Evolutionary conservation across 805 yeast genomes (phyloP).

Genomic region (Lipomyces japonicus): DNA sequence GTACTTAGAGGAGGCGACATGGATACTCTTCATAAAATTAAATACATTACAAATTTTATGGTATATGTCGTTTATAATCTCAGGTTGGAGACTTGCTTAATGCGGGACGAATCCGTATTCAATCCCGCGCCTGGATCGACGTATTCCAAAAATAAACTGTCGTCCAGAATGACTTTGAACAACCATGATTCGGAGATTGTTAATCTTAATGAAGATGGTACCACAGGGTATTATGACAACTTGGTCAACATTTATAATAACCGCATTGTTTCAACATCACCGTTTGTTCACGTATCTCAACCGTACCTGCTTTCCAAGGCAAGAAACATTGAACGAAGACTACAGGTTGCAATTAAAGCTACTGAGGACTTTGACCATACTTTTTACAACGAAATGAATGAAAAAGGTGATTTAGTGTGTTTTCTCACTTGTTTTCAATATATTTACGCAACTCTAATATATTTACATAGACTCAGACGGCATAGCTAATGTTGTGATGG

Average conservation of each 20-base stretch:
- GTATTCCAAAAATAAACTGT: background rate
- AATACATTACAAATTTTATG: slow-evolving; percentile 76
- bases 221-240: slow-evolving; percentile 33
- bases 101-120: slow-evolving; percentile 63
- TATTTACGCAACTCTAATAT: too few relatives aligned
- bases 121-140: slow-evolving; percentile 31
- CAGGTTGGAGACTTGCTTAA: slow-evolving; percentile 69
- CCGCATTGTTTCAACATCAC: slow-evolving; percentile 75
- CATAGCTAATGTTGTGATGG: background rate
- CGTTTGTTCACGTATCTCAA: slow-evolving; percentile 67
- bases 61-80: slow-evolving; percentile 73
- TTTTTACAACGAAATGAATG: background rate
- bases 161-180: background rate
- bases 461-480: too few relatives aligned
- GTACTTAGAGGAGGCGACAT: slow-evolving; percentile 74
- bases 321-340: slow-evolving; percentile 46
- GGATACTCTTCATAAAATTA: slow-evolving; percentile 59
- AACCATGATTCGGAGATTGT: background rate
- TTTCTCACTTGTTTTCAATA: too few relatives aligned
- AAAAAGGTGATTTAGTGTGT: background rate
- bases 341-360: slow-evolving; percentile 33
- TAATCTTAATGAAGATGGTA: slow-evolving; percentile 1
- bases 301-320: slow-evolving; percentile 62
- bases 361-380: slow-evolving; percentile 16
- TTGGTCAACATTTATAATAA: slow-evolving; percentile 41